phyloP scores from a whole-genome alignment of 192 early-diverging fungal genomes.

The Dissophora ornata region DNA sequence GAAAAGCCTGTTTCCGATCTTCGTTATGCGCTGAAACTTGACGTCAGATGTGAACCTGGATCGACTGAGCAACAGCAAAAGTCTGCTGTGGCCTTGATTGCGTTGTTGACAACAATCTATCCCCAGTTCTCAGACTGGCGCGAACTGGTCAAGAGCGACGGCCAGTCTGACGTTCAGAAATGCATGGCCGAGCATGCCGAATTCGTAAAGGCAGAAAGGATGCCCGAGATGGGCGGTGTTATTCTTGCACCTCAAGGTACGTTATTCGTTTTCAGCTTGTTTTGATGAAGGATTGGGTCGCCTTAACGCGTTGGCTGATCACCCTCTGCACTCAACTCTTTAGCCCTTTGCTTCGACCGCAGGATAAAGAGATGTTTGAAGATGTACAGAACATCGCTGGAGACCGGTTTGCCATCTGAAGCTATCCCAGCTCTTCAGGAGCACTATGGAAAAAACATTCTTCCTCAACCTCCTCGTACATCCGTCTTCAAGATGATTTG shows the following conservation, averaged over 20 bases:
- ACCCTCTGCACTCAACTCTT: no score
- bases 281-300: no score
- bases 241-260: constrained; percentile 69
- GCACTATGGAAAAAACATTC: constrained; percentile 86
- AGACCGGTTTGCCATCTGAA: constrained; percentile 73
- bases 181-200: constrained; percentile 71
- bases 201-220: constrained; percentile 54
- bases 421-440: constrained; percentile 68
- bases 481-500: constrained; percentile 78
- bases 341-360: constrained; percentile 93
- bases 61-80: constrained; percentile 76
- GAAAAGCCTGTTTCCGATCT: constrained; percentile 82
- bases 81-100: constrained; percentile 79
- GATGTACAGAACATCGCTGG: constrained; percentile 81
- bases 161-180: constrained; percentile 80
- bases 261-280: no score
- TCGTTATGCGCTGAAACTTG: constrained; percentile 78
- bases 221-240: constrained; percentile 55
- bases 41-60: constrained; percentile 75
- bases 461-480: constrained; percentile 82
- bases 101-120: constrained; percentile 77
- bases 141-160: constrained; percentile 84
- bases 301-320: no score
- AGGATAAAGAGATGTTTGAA: constrained; percentile 79
- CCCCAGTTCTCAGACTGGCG: constrained; percentile 91